Evolutionary conservation across 805 yeast species (phyloP), one percentile per base, ranked within the genome.

Genomic region (Yarrowia deformans): DNA sequence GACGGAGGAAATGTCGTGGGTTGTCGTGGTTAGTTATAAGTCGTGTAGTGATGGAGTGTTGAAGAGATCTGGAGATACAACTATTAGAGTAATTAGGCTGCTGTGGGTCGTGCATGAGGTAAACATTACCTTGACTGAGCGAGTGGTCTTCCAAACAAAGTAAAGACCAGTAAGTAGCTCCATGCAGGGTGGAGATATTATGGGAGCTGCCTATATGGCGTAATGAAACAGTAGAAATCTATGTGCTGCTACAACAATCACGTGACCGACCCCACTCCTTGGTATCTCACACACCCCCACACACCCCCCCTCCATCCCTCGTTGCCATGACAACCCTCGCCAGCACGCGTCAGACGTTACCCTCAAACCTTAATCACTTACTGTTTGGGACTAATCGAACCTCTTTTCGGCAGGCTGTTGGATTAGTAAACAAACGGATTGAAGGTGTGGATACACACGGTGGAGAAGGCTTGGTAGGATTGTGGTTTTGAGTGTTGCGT

Each of bases 91-190:
- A 56, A 56, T 56, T 56, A 40, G 63, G 48, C 48, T 56, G 61
- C 61, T 48, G 29, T 23, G 52, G 23, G 42, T 18, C 56, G 61
- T 55, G 63, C 63, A 56, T 56, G 63, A 56, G n/a, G 63, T 56
- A 56, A 56, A 56, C 63, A 56, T 56, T 45, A 45, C 49, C 49
- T 43, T 43, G 19, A 29, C 8, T 40, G 49, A 13, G 32, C n/a
- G 49, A 23, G 29, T 23, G 29, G 29, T 23, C 29, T 23, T 23
- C 29, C 29, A 23, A 18, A 45, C 46, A 43, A 23, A 43, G 12
- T 23, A 23, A 23, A 23, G 29, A 23, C 29, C 29, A 23, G 29
- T 23, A 23, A 48, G 35, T 48, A 48, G 52, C 34, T 48, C 29
- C 29, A 19, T 43, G 46, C 46, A 43, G 46, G 46, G 46, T 16